Evolutionary conservation across 2,329 filamentous ascomycete species (phyloP), one percentile per base, ranked within the genome.

Genomic region (Chaetothyriales sp.): DNA sequence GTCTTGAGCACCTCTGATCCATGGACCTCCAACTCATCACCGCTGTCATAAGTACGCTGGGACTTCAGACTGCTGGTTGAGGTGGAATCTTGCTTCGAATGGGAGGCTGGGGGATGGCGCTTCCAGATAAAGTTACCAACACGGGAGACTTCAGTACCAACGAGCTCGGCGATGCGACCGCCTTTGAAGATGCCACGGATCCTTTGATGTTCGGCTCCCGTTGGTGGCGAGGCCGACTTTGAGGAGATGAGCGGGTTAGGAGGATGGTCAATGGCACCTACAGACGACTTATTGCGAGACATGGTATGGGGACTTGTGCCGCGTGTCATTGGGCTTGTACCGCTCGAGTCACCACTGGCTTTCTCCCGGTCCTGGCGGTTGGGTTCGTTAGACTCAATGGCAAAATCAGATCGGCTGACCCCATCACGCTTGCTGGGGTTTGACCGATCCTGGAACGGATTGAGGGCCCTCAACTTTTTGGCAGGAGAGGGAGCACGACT

Each of bases 131-230:
- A 70, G 47, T 79, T 78, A 15, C 78, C 76, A 32, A 82, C 73
- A 59, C 76, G 78, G 0, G 77, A 75, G 6, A 81, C 73, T 59
- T 83, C 80, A 54, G 72, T 74, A n/a, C 77, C 75, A 2, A 93
- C 77, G 26, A 86, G 75, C 26, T 79, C 84, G 54, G 86, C 84
- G 55, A 90, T 80, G 50, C 84, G 75, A 47, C 80, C 78, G 2
- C 81, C 82, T 67, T 87, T 90, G 67, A 95, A 83, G 46, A 95
- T 81, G 5, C 83, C 80, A 43, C 81, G 78, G 7, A 87, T 72
- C 36, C 77, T 79, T 8, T 77, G 78, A 51, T 55, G 42, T 66
- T 63, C 49, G 76, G 70, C 42, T 75, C 71, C 20, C 61, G 57
- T 50, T 18, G 45, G 26, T 26, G 45, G 20, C 8, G 45, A 22